A percentile compares a stretch with the other conserved stretches of the same genome.
phyloP scores from a whole-genome alignment of 2,329 filamentous ascomycete genomes.

The Diplodia mutila region DNA sequence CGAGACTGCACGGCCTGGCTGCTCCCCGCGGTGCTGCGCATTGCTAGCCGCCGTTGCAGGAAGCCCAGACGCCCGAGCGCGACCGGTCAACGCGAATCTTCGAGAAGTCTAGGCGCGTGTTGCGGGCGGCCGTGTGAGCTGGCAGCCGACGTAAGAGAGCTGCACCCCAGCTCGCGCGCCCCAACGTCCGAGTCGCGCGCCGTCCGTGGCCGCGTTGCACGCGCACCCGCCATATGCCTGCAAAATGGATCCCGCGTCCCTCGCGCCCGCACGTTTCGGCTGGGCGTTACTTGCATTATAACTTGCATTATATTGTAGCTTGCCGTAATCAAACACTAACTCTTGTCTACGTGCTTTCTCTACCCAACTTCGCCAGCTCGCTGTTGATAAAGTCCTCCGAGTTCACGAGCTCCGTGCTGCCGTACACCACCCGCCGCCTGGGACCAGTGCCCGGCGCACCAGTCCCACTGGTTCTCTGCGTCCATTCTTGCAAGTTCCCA shows the following conservation, averaged over 20 bases:
- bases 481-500: slow-evolving; percentile 96
- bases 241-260: neutral
- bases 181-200: slow-evolving; percentile 20
- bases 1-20: slow-evolving; percentile 17
- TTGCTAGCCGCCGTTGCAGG: neutral
- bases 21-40: slow-evolving; percentile 10
- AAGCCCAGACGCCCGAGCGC: slow-evolving; percentile 3
- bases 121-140: slow-evolving; percentile 17
- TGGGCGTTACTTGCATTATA: slow-evolving; percentile 5
- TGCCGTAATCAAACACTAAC: neutral
- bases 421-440: slow-evolving; percentile 86
- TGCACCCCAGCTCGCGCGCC: slow-evolving; percentile 22
- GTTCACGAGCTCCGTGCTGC: slow-evolving; percentile 77
- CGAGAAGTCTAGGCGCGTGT: slow-evolving; percentile 20
- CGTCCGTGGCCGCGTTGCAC: slow-evolving; percentile 14
- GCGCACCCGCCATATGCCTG: neutral
- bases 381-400: slow-evolving; percentile 64
- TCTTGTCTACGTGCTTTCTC: slow-evolving; percentile 51
- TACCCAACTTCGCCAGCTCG: slow-evolving; percentile 61
- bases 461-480: slow-evolving; percentile 69
- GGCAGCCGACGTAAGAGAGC: slow-evolving; percentile 21
- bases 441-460: slow-evolving; percentile 57
- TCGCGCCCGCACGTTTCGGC: neutral
- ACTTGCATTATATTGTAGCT: neutral
- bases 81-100: slow-evolving; percentile 24